Percentiles rank a stretch among this genome's conserved stretches.
Conservation (phyloP, 768 basidiomycete genomes). For the Phanerochaete sordida region DNA sequence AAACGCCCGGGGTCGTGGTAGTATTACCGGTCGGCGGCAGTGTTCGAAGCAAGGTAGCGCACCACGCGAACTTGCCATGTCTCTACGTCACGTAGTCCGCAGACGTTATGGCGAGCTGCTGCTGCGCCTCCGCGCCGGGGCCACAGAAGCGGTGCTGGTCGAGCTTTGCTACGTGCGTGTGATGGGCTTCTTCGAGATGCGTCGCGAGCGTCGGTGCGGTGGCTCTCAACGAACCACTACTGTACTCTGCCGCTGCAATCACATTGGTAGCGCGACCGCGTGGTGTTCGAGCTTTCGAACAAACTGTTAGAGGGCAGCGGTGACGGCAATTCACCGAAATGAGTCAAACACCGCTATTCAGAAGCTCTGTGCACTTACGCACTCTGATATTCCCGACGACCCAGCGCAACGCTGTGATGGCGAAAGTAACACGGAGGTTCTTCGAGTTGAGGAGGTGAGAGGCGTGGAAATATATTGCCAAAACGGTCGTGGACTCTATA, state of each 20-base stretch:
- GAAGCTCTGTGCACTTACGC: too few relatives aligned
- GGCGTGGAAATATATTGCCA: neutral
- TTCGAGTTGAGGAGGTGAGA: neutral
- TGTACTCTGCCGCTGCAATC: too few relatives aligned
- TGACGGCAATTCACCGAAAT: too few relatives aligned
- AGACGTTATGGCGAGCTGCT: constrained; percentile 12
- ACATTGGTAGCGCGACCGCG: too few relatives aligned
- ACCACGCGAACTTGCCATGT: constrained; percentile 25
- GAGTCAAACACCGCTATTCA: too few relatives aligned
- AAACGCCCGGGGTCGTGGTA: constrained; percentile 30
- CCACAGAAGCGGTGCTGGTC: constrained; percentile 37
- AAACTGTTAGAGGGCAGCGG: too few relatives aligned
- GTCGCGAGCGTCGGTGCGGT: constrained; percentile 25
- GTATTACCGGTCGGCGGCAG: neutral
- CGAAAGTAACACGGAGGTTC: too few relatives aligned
- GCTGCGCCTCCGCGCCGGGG: neutral
- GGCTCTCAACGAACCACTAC: too few relatives aligned
- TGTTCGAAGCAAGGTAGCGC: too few relatives aligned
- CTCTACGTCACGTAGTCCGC: constrained; percentile 22
- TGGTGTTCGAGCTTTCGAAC: too few relatives aligned
- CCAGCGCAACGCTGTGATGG: too few relatives aligned
- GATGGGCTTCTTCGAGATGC: constrained; percentile 29
- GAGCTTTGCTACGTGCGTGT: constrained; percentile 31
- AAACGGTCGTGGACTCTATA: neutral
- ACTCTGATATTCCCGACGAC: too few relatives aligned